A percentile compares a stretch with the other conserved stretches of the same genome.
phyloP scores from a whole-genome alignment of 176 grass and related monocot species.

The Musa itinerans region DNA sequence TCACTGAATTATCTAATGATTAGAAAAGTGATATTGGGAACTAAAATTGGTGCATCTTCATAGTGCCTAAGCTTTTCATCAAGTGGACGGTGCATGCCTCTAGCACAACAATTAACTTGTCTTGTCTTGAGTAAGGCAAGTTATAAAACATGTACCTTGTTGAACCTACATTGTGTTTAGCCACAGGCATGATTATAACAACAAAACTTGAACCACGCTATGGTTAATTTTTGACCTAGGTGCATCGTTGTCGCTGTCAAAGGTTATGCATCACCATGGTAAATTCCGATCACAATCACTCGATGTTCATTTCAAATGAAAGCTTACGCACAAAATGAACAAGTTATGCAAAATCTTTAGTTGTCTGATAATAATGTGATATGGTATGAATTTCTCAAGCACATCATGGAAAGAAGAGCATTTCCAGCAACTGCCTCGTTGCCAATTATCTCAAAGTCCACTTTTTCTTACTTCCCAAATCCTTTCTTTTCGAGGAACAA shows the following conservation, averaged over 20 bases:
- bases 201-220: background rate
- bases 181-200: too few species aligned
- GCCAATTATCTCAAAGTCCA: background rate
- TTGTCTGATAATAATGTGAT: background rate
- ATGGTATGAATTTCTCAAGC: background rate
- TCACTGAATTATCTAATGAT: too few species aligned
- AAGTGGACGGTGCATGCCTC: too few species aligned
- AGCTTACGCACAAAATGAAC: background rate
- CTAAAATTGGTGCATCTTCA: too few species aligned
- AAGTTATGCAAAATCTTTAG: background rate
- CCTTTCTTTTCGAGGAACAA: background rate
- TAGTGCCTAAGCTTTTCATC: too few species aligned
- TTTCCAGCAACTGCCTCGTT: background rate
- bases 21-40: too few species aligned
- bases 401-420: background rate
- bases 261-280: background rate
- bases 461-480: background rate
- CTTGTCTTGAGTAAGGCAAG: background rate
- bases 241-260: background rate
- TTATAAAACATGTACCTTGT: too few species aligned
- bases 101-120: background rate
- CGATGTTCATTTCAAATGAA: background rate
- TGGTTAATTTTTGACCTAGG: background rate
- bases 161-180: too few species aligned
- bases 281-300: too few species aligned